Evolutionary conservation across 345 rosid species (phyloP), one percentile per base, ranked within the genome.

Genomic region (Eucalyptus marginata): DNA sequence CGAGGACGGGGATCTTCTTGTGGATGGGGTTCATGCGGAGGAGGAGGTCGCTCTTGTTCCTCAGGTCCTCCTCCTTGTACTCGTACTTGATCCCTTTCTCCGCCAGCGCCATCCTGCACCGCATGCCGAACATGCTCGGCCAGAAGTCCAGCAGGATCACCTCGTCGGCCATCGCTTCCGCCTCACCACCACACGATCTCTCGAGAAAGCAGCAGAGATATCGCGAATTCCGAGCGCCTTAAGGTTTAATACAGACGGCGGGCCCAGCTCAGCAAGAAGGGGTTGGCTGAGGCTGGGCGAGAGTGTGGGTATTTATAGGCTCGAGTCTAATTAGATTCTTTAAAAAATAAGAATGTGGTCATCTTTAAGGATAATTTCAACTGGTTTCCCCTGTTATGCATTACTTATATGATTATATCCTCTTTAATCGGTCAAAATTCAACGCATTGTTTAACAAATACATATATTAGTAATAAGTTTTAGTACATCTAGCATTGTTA

Each of bases 71-170:
- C 33, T 90, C 91, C 56, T 40, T 88, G 64, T 86, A 68, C 66
- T 90, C 93, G 59, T 91, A 89, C 43, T 62, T 46, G 31, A 93
- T 29, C 3, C 91, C 90, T 59, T 91, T 93, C 85, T 85, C 90
- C 25, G 86, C 85, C 85, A 91, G 85, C 25, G 90, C 94, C 7
- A 90, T 66, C 87, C 89, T 89, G 52, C 88, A 91, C 87, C 91
- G 88, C 87, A 90, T 88, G 49, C 91, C 91, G 46, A 90, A 93
- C 36, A 90, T 90, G 87, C 94, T 93, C 2, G 81, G 87, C 94
- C 92, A 91, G 87, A 87, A 89, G 54, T 90, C 92, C 86, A 93
- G 52, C 24, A 91, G 56, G 27, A 89, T 43, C 76, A 92, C 66
- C 20, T 90, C 90, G 29, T 83, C 92, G 10, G 20, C 88, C 87